Base-by-base conservation (phyloP, 768 basidiomycete species). In the Exidia glandulosa region DNA sequence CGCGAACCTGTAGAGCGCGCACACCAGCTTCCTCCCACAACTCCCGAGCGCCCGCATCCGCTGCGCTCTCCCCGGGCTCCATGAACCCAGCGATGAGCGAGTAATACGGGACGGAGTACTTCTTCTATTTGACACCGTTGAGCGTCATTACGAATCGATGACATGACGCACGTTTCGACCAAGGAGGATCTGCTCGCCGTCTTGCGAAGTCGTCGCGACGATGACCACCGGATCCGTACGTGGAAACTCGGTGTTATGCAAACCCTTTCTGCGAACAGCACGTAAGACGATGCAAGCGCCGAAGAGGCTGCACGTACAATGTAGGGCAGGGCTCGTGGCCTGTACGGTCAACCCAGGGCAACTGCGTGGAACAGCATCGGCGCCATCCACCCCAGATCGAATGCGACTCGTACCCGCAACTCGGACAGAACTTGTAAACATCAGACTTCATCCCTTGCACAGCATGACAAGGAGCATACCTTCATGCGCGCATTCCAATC, bases 321-420 rank as follows among this genome's bases (percentile, higher is more conserved):
- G 90, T 85, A 5, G 80, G 80, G 74, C 90, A 92, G 3, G 85
- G 84, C 66, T 81, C 82, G 65, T 74, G 77, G 36, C 78, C 81
- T 37, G 73, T 72, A 58, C 83, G 84, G 62, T 86, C 78, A 3
- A 80, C 77, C 86, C 90, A 90, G 4, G 90, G 88, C 23, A 91
- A 71, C 31, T 90, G 70, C 0, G 88, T 80, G 3, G 80, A 75
- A 70, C 95, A 99, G 3, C 81, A 79, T 2, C 94, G 73, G 72
- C 98, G 98, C 94, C 94, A 99, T 0, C 95, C 95, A 3, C 84
- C 93, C 95, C 95, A 97, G 64, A 90, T 76, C 0, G 91, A 88
- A 66, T 90, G 89, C 0, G 85, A 81, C 2, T 79, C 79, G 0
- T 85, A 81, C 2, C 94, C 93, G 69, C 95, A 98, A 1, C 82